phyloP scores from a whole-genome alignment of 441 rosid genomes.

The Adansonia gregorii region DNA sequence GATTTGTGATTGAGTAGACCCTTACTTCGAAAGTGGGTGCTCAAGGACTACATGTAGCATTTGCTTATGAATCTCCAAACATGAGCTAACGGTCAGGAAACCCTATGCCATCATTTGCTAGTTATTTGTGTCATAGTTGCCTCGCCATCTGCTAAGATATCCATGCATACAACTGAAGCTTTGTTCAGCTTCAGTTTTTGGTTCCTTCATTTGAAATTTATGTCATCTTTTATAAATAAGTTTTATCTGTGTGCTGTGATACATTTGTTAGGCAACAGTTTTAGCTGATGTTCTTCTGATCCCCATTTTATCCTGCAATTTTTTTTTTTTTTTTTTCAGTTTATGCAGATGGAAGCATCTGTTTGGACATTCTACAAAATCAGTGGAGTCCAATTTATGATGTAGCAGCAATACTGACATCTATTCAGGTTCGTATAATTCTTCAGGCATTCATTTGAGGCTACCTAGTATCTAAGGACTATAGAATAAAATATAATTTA shows the following conservation, averaged over 20 bases:
- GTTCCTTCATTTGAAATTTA: not conserved
- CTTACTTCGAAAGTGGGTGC: not conserved
- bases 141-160: not conserved
- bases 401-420: conserved; percentile 79
- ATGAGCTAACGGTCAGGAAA: not conserved
- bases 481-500: not conserved
- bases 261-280: not conserved
- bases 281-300: conserved; percentile 15
- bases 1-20: conserved; percentile 2
- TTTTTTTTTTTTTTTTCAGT: conserved; percentile 36
- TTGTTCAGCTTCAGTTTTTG: not conserved
- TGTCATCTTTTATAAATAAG: not conserved
- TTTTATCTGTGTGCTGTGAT: not conserved
- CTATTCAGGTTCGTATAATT: conserved; percentile 54
- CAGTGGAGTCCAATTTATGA: conserved; percentile 87
- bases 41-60: conserved; percentile 1
- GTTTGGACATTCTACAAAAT: conserved; percentile 80
- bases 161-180: not conserved
- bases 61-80: not conserved
- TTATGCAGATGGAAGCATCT: conserved; percentile 83
- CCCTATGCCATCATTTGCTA: not conserved
- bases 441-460: not conserved
- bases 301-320: conserved; percentile 12
- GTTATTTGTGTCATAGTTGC: not conserved
- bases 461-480: conserved; percentile 2